Conservation (phyloP, 176 grass and related monocot genomes). For the Bonia amplexicaulis region DNA sequence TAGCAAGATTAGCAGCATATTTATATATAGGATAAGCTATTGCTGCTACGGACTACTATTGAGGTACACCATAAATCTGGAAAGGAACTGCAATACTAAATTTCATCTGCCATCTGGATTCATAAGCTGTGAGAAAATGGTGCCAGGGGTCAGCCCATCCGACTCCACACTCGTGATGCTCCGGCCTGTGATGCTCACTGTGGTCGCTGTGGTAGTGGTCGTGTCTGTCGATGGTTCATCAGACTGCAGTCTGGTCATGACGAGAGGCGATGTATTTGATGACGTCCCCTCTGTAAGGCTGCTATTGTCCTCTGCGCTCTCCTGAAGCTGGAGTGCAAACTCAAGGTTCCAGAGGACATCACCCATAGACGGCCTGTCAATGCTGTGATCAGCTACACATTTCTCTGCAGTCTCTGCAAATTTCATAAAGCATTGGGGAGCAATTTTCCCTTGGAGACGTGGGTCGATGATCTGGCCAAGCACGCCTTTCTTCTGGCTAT, state of each 20-base stretch:
- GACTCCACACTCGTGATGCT: conserved; percentile 46
- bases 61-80: not conserved
- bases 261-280: not conserved
- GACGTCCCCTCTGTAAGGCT: conserved; percentile 27
- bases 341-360: conserved; percentile 80
- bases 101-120: conserved; percentile 58
- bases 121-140: conserved; percentile 70
- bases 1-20: not conserved
- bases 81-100: not conserved
- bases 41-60: not conserved
- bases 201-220: conserved; percentile 37
- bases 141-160: conserved; percentile 40
- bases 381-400: conserved; percentile 49
- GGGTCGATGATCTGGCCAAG: conserved; percentile 65
- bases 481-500: conserved; percentile 54
- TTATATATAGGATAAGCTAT: not conserved
- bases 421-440: conserved; percentile 53
- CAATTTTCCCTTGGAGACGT: conserved; percentile 46
- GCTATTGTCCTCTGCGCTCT: conserved; percentile 39
- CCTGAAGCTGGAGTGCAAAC: conserved; percentile 71
- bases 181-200: conserved; percentile 34
- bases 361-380: conserved; percentile 54
- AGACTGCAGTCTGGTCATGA: not conserved
- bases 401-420: conserved; percentile 59
- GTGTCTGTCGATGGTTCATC: conserved; percentile 33